Percentiles rank a stretch among this genome's conserved stretches.
phyloP scores from a whole-genome alignment of 2,329 filamentous ascomycete genomes.

The Rhynchosporium secalis region DNA sequence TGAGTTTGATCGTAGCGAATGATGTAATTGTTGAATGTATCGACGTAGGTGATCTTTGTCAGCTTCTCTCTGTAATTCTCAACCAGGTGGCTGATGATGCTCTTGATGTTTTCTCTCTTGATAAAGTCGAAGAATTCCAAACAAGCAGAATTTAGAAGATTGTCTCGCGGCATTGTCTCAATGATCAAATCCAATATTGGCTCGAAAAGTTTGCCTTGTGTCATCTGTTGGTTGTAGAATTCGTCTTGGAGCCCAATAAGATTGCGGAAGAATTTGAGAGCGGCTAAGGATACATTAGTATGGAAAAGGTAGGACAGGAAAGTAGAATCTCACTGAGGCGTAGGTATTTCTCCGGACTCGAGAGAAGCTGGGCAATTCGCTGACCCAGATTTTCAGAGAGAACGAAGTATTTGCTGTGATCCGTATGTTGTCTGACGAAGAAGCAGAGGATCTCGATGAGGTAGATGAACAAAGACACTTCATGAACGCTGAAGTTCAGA shows the following conservation, averaged over 20 bases:
- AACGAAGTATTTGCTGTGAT: conserved; percentile 86
- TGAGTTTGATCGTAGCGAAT: conserved; percentile 76
- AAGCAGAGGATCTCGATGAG: conserved; percentile 92
- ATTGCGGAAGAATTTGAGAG: conserved; percentile 90
- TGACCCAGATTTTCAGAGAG: conserved; percentile 74
- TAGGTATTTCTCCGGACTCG: conserved; percentile 84
- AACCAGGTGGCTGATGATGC: conserved; percentile 79
- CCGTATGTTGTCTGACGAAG: conserved; percentile 86
- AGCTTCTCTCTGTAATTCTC: conserved; percentile 80
- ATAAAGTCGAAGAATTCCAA: conserved; percentile 93
- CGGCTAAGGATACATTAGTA: conserved; percentile 53
- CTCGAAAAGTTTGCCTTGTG: conserved; percentile 76
- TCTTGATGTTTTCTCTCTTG: conserved; percentile 77
- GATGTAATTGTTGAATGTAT: conserved; percentile 78
- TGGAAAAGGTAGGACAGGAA: conserved; percentile 4
- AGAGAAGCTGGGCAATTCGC: conserved; percentile 79
- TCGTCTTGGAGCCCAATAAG: conserved; percentile 85
- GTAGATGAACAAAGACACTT: conserved; percentile 88
- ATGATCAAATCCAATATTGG: conserved; percentile 83
- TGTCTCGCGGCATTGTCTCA: conserved; percentile 86
- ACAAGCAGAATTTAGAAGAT: conserved; percentile 89
- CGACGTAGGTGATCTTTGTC: conserved; percentile 74
- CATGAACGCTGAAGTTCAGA: conserved; percentile 73
- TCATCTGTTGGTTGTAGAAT: conserved; percentile 84
- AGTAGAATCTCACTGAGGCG: conserved; percentile 69